These are phyloP conservation scores for Millerozyma miso DNA, from an alignment of 805 yeast genomes.

Conservation along the genomic window DNA sequence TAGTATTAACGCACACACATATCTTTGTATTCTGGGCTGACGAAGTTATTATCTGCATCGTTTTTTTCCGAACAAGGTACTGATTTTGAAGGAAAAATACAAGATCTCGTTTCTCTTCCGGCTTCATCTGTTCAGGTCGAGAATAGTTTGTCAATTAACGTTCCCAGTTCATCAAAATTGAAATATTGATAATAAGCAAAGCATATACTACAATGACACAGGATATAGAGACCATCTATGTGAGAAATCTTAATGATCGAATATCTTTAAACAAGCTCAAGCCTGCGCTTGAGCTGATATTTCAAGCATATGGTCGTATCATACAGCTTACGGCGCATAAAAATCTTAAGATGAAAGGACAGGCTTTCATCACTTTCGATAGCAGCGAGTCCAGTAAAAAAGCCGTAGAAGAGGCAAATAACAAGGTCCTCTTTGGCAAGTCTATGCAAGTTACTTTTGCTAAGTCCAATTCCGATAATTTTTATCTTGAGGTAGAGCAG, in stretches of 20 bases:
- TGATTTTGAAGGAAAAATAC: no score
- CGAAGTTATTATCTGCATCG: no score
- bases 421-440: slow-evolving; percentile 41
- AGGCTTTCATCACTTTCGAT: slow-evolving; percentile 68
- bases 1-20: no score
- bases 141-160: no score
- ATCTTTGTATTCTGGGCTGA: no score
- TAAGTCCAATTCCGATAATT: slow-evolving; percentile 41
- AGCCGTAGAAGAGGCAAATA: slow-evolving; percentile 43
- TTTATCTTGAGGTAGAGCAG: slow-evolving; percentile 9
- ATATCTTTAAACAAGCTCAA: slow-evolving; percentile 51
- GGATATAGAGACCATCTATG: slow-evolving; percentile 43
- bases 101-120: no score
- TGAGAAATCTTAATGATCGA: slow-evolving; percentile 70
- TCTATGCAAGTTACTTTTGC: slow-evolving; percentile 45
- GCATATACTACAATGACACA: not conserved
- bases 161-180: no score
- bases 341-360: slow-evolving; percentile 70
- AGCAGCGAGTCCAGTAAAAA: slow-evolving; percentile 36
- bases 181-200: no score
- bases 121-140: no score
- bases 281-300: slow-evolving; percentile 36
- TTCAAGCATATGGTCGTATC: slow-evolving; percentile 45
- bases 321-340: slow-evolving; percentile 52
- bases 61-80: no score